phyloP scores from a whole-genome alignment of 257 asterid species.

The Solanum corneliomulleri region DNA sequence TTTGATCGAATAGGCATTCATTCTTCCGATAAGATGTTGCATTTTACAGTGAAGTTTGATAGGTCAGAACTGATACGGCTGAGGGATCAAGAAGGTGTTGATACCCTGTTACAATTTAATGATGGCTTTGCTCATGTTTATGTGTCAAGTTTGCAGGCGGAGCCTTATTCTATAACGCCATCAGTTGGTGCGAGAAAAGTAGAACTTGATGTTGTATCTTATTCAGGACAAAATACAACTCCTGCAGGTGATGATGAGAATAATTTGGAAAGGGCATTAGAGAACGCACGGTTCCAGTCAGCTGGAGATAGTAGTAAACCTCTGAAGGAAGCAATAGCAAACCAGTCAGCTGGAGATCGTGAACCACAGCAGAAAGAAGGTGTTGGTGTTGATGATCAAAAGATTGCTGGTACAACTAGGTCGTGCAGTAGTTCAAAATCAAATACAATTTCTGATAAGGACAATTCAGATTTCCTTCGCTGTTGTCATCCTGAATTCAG shows the following conservation, averaged over 20 bases:
- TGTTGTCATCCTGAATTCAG: conserved; percentile 51
- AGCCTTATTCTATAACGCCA: background rate
- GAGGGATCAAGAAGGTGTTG: background rate
- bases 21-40: background rate
- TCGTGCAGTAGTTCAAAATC: conserved; percentile 4
- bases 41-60: background rate
- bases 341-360: conserved; percentile 7
- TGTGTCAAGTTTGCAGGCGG: background rate
- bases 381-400: conserved; percentile 1
- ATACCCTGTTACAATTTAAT: background rate
- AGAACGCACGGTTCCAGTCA: conserved; percentile 21
- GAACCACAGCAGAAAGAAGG: conserved; percentile 7
- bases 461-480: background rate
- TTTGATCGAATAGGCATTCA: background rate
- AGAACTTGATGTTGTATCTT: conserved; percentile 27
- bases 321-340: conserved; percentile 13
- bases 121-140: background rate
- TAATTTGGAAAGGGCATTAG: conserved; percentile 16
- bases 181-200: conserved; percentile 1
- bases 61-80: conserved; percentile 1
- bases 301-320: conserved; percentile 9
- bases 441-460: conserved; percentile 6
- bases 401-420: conserved; percentile 3
- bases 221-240: conserved; percentile 11
- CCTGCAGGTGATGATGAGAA: conserved; percentile 20